Percentiles rank a stretch among this genome's conserved stretches.
Conservation (phyloP, 202 grass and related monocot genomes). For the Eragrostis tef region DNA sequence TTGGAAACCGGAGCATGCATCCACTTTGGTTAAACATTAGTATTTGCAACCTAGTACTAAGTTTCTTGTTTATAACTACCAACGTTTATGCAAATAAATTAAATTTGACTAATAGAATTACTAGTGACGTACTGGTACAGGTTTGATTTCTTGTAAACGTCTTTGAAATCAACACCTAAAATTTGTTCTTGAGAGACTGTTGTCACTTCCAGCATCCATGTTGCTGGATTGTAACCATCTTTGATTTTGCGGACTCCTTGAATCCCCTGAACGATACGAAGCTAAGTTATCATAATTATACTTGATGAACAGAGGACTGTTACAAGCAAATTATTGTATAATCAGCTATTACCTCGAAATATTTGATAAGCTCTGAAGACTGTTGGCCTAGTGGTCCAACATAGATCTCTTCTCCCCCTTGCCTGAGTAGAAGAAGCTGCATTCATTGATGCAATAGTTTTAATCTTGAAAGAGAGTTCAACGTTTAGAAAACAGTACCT, state of each 20-base stretch:
- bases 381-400: conserved; percentile 75
- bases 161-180: conserved; percentile 58
- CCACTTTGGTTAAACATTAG: not conserved
- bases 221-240: conserved; percentile 81
- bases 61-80: too few species aligned
- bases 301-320: not conserved
- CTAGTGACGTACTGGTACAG: conserved; percentile 63
- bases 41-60: too few species aligned
- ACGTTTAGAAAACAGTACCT: conserved; percentile 5
- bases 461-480: conserved; percentile 7
- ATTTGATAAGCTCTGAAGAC: conserved; percentile 65
- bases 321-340: not conserved
- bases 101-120: too few species aligned
- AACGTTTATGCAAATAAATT: too few species aligned
- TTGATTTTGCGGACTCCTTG: conserved; percentile 71
- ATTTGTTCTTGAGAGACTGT: conserved; percentile 66
- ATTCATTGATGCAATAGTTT: conserved; percentile 46
- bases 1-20: too few species aligned
- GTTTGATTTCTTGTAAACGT: conserved; percentile 68
- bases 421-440: conserved; percentile 80
- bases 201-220: conserved; percentile 93
- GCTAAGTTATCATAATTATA: not conserved
- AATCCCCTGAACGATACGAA: conserved; percentile 50
- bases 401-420: conserved; percentile 90
- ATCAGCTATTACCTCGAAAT: conserved; percentile 67